Evolutionary conservation across 2,329 filamentous ascomycete species (phyloP).

Genomic region (Xylariaceae sp.): DNA sequence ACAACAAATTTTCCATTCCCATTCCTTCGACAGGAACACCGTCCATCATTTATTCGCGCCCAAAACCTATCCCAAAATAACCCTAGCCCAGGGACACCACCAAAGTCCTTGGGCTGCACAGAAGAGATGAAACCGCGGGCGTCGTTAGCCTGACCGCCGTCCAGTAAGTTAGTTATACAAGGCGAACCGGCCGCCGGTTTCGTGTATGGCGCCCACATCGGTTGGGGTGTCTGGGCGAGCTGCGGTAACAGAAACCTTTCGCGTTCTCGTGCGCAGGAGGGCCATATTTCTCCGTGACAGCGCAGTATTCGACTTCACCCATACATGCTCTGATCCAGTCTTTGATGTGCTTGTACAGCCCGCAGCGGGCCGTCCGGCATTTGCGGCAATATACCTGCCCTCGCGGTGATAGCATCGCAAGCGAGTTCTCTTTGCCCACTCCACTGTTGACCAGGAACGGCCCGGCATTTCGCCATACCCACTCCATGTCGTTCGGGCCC

Average conservation of each 20-base stretch:
- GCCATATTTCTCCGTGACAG: conserved; percentile 54
- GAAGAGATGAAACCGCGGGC: neutral
- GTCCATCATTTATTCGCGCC: neutral
- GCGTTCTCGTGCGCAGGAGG: conserved; percentile 42
- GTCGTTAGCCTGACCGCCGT: neutral
- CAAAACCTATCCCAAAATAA: neutral
- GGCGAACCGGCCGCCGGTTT: conserved; percentile 30
- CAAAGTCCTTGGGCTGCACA: neutral
- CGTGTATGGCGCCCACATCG: conserved; percentile 52
- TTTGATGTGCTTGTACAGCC: conserved; percentile 57
- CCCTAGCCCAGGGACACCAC: neutral
- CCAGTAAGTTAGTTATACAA: conserved; percentile 20
- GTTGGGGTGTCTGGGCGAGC: conserved; percentile 53
- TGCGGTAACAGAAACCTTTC: conserved; percentile 52
- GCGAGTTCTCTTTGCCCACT: conserved; percentile 28
- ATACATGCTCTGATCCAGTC: conserved; percentile 57
- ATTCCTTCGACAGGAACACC: neutral
- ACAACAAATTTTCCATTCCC: neutral
- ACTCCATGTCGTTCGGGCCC: conserved; percentile 59
- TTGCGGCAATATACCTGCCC: conserved; percentile 59
- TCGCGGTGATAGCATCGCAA: conserved; percentile 47
- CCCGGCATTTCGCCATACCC: conserved; percentile 56
- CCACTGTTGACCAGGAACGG: conserved; percentile 33
- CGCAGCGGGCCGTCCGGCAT: conserved; percentile 56
- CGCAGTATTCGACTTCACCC: conserved; percentile 56